A percentile compares a stretch with the other conserved stretches of the same genome.
Evolutionary conservation across 768 basidiomycete species (phyloP).

Genomic region (Myochromella boudieri): DNA sequence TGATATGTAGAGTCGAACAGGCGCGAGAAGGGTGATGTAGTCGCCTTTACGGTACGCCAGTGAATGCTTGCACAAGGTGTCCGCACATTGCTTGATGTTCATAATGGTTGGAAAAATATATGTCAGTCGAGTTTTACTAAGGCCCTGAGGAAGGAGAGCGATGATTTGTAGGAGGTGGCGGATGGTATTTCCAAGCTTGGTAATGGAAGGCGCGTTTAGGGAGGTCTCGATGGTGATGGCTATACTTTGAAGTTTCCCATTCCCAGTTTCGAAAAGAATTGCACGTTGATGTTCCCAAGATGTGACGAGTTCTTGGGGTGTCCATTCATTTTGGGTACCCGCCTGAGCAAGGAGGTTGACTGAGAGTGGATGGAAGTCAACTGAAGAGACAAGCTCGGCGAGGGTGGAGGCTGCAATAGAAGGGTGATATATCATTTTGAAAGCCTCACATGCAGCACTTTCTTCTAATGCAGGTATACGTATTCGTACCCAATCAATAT

Average conservation of each 20-base stretch:
- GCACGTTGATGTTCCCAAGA: constrained; percentile 12
- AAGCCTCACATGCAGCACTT: constrained; percentile 4
- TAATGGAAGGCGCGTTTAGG: constrained; percentile 11
- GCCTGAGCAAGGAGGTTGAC: constrained; percentile 16
- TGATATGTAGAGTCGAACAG: constrained; percentile 13
- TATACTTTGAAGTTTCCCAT: constrained; percentile 11
- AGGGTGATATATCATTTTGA: constrained; percentile 3
- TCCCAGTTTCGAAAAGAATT: constrained; percentile 7
- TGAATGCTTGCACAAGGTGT: constrained; percentile 9
- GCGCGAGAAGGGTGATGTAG: constrained; percentile 14
- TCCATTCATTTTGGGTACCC: constrained; percentile 14
- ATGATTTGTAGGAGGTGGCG: constrained; percentile 6
- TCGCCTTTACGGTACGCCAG: constrained; percentile 7
- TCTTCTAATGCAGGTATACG: constrained; percentile 10
- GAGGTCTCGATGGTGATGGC: constrained; percentile 11
- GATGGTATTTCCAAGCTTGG: background rate
- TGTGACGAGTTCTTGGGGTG: constrained; percentile 5
- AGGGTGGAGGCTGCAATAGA: background rate
- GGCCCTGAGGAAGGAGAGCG: constrained; percentile 13
- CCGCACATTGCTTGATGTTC: background rate
- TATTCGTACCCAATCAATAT: constrained; percentile 7
- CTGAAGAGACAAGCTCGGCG: constrained; percentile 5
- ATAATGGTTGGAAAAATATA: constrained; percentile 1
- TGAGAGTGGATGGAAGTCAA: constrained; percentile 18
- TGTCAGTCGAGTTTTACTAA: background rate